These are phyloP conservation scores for Daldinia bambusicola DNA, from an alignment of 495 filamentous ascomycete species.

Conservation along the genomic window DNA sequence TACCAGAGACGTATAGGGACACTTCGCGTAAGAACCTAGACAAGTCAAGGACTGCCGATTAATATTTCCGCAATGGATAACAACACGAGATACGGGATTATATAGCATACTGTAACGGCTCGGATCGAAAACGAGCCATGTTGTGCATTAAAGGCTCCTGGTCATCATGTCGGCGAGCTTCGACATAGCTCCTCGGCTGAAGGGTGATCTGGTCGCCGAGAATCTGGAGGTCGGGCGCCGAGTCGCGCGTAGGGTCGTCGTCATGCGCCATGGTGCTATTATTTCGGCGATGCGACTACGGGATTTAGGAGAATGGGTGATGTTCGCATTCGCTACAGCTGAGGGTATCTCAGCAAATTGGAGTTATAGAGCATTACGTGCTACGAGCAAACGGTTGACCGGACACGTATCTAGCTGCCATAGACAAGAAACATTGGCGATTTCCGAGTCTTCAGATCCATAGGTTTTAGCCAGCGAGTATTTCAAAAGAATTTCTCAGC, in stretches of 20 bases:
- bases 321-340: slow-evolving; percentile 23
- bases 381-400: slow-evolving; percentile 19
- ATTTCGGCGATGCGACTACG: slow-evolving; percentile 19
- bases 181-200: slow-evolving; percentile 79
- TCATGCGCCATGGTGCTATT: slow-evolving; percentile 50
- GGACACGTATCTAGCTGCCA: background rate
- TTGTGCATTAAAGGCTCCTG: slow-evolving; percentile 82
- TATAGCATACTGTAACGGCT: slow-evolving; percentile 61
- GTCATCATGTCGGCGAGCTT: slow-evolving; percentile 58
- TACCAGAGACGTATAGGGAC: slow-evolving; percentile 86
- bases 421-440: background rate
- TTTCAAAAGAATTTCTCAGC: background rate
- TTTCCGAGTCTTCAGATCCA: background rate
- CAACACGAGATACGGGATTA: background rate
- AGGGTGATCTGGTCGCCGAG: slow-evolving; percentile 81
- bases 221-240: slow-evolving; percentile 85
- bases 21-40: slow-evolving; percentile 92
- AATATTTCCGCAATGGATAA: background rate
- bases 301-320: background rate
- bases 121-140: slow-evolving; percentile 78
- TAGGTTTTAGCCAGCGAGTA: background rate
- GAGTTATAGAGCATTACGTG: slow-evolving; percentile 31
- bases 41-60: slow-evolving; percentile 45
- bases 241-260: slow-evolving; percentile 54
- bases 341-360: slow-evolving; percentile 34